A percentile compares a stretch with the other conserved stretches of the same genome.
Evolutionary conservation across 352 stramenopile species (phyloP).

Genomic region (Albugo candida): DNA sequence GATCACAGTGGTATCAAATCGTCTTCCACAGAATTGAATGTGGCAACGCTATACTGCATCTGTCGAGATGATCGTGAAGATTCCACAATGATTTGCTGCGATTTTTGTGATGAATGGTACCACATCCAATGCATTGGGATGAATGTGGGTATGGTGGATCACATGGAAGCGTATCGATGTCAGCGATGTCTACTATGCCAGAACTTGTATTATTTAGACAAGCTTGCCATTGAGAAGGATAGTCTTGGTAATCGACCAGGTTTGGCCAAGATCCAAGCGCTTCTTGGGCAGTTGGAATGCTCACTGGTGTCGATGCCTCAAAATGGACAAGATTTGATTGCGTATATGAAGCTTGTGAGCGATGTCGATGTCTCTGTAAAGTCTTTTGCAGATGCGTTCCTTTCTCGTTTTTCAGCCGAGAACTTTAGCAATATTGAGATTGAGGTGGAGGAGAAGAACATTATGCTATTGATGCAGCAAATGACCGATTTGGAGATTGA

Average conservation of each 20-base stretch:
- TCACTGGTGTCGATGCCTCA: conserved; percentile 29
- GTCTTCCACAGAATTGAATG: too few relatives aligned
- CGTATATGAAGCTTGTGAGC: conserved; percentile 31
- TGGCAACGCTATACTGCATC: conserved; percentile 35
- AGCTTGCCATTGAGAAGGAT: conserved; percentile 23
- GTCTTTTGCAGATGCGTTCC: conserved; percentile 21
- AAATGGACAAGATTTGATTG: conserved; percentile 24
- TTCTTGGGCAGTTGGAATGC: conserved; percentile 32
- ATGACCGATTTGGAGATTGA: conserved; percentile 36
- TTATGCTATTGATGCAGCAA: conserved; percentile 28
- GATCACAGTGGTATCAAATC: too few relatives aligned
- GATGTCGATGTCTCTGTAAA: conserved; percentile 17
- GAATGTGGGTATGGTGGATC: conserved; percentile 24
- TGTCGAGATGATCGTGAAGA: conserved; percentile 31
- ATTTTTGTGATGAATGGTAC: conserved; percentile 79
- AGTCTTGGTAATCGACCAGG: conserved; percentile 27
- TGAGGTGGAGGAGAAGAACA: conserved; percentile 13
- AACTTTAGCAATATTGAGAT: conserved; percentile 28
- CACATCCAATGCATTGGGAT: conserved; percentile 53
- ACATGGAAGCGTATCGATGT: conserved; percentile 53
- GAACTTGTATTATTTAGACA: conserved; percentile 49
- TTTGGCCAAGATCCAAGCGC: conserved; percentile 24
- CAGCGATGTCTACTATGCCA: conserved; percentile 38
- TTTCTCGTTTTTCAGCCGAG: conserved; percentile 23
- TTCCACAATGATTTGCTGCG: conserved; percentile 73